phyloP scores from a whole-genome alignment of 164 flowering plant genomes.

The Dillenia suffruticosa region DNA sequence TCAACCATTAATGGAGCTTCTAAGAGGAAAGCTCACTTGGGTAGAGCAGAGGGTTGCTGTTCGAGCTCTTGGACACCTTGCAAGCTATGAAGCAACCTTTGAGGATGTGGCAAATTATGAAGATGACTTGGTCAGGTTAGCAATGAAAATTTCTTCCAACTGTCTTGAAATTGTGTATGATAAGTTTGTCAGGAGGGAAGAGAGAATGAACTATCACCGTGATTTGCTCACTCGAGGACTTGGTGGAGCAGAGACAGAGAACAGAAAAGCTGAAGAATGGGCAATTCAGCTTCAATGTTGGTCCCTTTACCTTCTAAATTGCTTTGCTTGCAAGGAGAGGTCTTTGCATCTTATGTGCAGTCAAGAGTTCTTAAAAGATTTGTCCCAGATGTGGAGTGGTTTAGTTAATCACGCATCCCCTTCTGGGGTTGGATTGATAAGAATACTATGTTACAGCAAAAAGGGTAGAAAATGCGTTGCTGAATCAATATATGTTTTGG shows the following conservation, averaged over 20 bases:
- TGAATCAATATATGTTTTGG: slow-evolving; percentile 29
- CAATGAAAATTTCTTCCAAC: slow-evolving; percentile 47
- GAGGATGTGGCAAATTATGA: slow-evolving; percentile 38
- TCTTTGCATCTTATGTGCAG: slow-evolving; percentile 46
- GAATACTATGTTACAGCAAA: slow-evolving; percentile 59
- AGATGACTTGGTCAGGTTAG: slow-evolving; percentile 39
- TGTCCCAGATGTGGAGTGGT: slow-evolving; percentile 82
- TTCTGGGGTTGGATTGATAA: slow-evolving; percentile 60
- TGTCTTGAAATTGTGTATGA: slow-evolving; percentile 49
- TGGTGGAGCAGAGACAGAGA: slow-evolving; percentile 64
- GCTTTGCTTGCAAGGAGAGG: slow-evolving; percentile 62
- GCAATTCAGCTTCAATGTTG: slow-evolving; percentile 87
- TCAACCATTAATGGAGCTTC: slow-evolving; percentile 61
- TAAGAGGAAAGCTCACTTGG: slow-evolving; percentile 77
- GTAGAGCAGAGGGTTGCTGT: slow-evolving; percentile 84
- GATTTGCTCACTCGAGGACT: slow-evolving; percentile 72
- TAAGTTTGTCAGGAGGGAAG: slow-evolving; percentile 35
- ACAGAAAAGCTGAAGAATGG: slow-evolving; percentile 83
- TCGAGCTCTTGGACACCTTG: slow-evolving; percentile 81
- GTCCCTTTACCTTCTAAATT: slow-evolving; percentile 64
- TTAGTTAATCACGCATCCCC: slow-evolving; percentile 54
- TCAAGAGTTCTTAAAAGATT: slow-evolving; percentile 38
- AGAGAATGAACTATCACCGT: slow-evolving; percentile 51
- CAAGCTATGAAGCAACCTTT: slow-evolving; percentile 58
- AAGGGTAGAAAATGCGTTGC: slow-evolving; percentile 51